Base-by-base conservation (phyloP, 306 rosid genomes). In the Sindora glabra region DNA sequence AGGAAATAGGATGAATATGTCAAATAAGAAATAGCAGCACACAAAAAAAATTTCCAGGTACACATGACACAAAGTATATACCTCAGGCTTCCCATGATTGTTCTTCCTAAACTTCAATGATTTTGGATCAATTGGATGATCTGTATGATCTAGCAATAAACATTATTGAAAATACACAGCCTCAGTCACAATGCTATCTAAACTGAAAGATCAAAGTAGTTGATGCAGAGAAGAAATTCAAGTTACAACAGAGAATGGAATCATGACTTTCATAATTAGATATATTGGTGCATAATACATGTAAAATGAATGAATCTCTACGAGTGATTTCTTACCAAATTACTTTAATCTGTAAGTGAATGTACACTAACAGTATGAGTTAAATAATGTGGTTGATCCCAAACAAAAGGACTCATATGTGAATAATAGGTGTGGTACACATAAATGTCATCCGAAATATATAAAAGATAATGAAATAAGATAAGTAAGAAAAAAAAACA, bases 81-180 rank as follows among this genome's bases (percentile, higher is more conserved):
- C 98, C 96, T 86, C 92, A 16, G 98, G 90, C 72, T 88, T 88
- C 51, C 98, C 98, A 67, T 75, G 72, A 40, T 10, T 64, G 72
- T 92, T 88, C 85, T 79, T 92, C 77, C 65, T 78, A 57, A 88
- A 88, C 74, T 62, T 86, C 38, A 88, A 72, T 29, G 81, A 75
- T 77, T 70, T 77, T 54, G 98, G 96, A 68, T 78, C 76, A 60
- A 83, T 68, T 22, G 56, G 79, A 70, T 26, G 56, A 58, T 85
- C 69, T 12, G 57, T 74, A 88, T 81, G 88, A 74, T 83, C 95
- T 83, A 88, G 80, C 65, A 79, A 67, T 45, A 70, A 83, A 63
- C 22, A 62, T 70, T 21, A 64, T 2, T 26, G 6, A 26, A 3
- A 3, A 26, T n/a, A 26, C 30, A 26, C 3, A 6, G 4, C 3